Base-by-base conservation (phyloP, 306 rosid species). In the Castanea sativa region DNA sequence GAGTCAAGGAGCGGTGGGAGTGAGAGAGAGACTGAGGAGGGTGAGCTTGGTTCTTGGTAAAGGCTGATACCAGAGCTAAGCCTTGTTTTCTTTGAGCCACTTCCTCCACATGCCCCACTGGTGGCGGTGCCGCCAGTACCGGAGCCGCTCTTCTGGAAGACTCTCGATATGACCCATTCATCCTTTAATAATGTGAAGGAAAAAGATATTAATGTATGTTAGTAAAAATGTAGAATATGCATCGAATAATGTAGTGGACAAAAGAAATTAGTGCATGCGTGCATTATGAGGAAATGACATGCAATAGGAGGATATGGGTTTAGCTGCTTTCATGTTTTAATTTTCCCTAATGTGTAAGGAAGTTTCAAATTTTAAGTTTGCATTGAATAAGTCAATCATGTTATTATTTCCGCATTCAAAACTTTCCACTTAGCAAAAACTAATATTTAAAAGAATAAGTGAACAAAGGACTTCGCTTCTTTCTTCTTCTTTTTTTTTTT, bases 151-250 rank as follows among this genome's bases (percentile, higher is more conserved):
- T 96, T 93, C 82, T 91, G 93, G 58, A 96, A 96, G 15, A 96
- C 98, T 43, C 98, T 84, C 30, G 98, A 96, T 20, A 96, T 96
- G 11, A 96, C 99, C 99, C 99, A 96, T 83, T 96, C 99, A 10
- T 93, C 98, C 99, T 41, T 41, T 96, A 25, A 56, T 52, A 23
- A 52, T 29, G 1, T 35, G 43, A 14, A 35, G 18, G 33, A 19
- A 6, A 27, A 2, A 10, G 1, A 32, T 16, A 16, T 6, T 52
- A 52, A 49, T 49, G 53, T 11, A 12, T 49, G 53, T 49, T 13
- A 49, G 15, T 49, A 49, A 49, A 49, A 10, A 49, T 41, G 11
- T 41, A 41, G 7, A 41, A 41, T 41, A 6, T 61, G 21, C 43
- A 65, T 9, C 45, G 6, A 65, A 65, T 23, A 57, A 57, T 15